Conservation (phyloP, 106 monocot genomes). For the Allium cepa region DNA sequence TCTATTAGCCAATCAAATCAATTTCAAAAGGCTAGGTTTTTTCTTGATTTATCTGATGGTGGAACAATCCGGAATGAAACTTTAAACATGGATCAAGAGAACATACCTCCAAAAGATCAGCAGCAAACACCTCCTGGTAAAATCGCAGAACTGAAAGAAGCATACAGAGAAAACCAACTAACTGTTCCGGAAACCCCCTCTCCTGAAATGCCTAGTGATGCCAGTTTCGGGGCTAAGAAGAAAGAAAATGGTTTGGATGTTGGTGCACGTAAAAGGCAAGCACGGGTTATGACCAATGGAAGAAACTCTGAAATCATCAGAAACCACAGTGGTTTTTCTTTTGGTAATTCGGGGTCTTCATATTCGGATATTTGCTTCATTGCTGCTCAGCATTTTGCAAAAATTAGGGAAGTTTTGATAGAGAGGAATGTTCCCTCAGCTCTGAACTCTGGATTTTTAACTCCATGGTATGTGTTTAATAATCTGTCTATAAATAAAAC, state of each 20-base stretch:
- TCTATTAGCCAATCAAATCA: constrained; percentile 28
- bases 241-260: constrained; percentile 63
- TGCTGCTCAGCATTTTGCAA: constrained; percentile 78
- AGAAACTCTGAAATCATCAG: constrained; percentile 29
- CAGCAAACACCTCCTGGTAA: constrained; percentile 70
- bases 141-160: constrained; percentile 44
- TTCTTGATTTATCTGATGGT: constrained; percentile 62
- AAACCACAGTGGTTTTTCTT: constrained; percentile 36
- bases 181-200: constrained; percentile 98
- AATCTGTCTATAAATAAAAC: too few relatives aligned
- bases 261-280: constrained; percentile 73
- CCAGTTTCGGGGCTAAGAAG: constrained; percentile 37
- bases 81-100: constrained; percentile 51
- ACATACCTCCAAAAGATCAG: constrained; percentile 63
- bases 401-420: constrained; percentile 88
- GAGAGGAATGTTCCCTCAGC: constrained; percentile 86
- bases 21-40: constrained; percentile 25
- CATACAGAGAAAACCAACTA: constrained; percentile 73
- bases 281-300: constrained; percentile 37
- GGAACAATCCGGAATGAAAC: constrained; percentile 17
- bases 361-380: constrained; percentile 80
- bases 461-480: constrained; percentile 55
- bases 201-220: constrained; percentile 73
- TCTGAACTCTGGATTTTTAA: constrained; percentile 86
- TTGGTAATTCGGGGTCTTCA: constrained; percentile 53